Conservation (phyloP, 192 early-diverging fungal genomes). For the Jimgerdemannia flammicorona region DNA sequence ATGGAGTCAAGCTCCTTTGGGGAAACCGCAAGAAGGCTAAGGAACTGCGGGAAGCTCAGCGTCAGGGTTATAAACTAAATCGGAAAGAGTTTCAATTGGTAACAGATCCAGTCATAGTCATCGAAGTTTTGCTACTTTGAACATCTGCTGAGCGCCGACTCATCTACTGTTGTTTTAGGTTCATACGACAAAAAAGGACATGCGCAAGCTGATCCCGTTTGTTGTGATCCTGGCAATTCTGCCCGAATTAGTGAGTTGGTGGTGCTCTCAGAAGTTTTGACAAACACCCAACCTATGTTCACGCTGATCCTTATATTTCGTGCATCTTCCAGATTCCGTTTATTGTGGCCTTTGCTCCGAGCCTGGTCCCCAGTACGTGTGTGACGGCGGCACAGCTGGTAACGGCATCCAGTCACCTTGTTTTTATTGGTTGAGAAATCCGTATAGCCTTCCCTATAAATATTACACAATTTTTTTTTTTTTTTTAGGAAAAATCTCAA, state of each 20-base stretch:
- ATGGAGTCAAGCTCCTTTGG: slow-evolving; percentile 48
- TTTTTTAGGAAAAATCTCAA: slow-evolving; percentile 33
- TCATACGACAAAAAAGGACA: slow-evolving; percentile 37
- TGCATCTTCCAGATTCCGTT: slow-evolving; percentile 35
- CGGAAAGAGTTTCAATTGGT: slow-evolving; percentile 47
- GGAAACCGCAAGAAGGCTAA: slow-evolving; percentile 42
- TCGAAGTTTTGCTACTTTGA: too few relatives aligned
- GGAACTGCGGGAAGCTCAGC: slow-evolving; percentile 23
- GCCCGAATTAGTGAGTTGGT: slow-evolving; percentile 35
- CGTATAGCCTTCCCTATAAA: background rate
- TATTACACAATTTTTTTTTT: background rate
- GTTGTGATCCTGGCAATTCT: slow-evolving; percentile 37
- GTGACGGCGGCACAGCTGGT: slow-evolving; percentile 44
- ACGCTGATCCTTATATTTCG: background rate
- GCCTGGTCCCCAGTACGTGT: slow-evolving; percentile 50
- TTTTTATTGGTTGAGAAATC: too few relatives aligned
- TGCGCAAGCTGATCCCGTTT: slow-evolving; percentile 49
- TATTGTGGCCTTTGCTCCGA: slow-evolving; percentile 44
- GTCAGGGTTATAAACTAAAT: slow-evolving; percentile 32
- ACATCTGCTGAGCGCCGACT: too few relatives aligned
- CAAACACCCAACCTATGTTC: background rate
- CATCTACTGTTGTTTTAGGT: slow-evolving; percentile 21
- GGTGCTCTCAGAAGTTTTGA: background rate
- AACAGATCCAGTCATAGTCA: background rate
- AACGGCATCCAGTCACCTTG: background rate